phyloP scores from a whole-genome alignment of 23 red algal species.

The Agarophyton chilense region DNA sequence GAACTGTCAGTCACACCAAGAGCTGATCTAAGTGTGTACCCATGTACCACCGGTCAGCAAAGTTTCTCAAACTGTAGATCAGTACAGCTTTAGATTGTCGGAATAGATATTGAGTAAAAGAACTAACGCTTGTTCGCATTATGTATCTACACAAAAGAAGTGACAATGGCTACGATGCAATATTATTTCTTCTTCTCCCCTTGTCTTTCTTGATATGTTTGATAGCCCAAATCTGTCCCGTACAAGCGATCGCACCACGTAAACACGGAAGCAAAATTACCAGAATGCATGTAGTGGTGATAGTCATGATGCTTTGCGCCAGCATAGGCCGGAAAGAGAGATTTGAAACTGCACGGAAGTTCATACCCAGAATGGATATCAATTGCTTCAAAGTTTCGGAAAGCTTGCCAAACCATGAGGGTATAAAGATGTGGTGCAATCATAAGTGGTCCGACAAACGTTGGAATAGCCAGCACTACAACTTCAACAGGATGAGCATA shows the following conservation, averaged over 20 bases:
- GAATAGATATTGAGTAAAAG: no score
- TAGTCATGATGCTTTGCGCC: slow-evolving; percentile 95
- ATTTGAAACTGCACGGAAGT: slow-evolving; percentile 70
- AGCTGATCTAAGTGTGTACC: no score
- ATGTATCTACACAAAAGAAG: not conserved
- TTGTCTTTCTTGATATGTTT: slow-evolving; percentile 15
- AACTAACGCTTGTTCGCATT: no score
- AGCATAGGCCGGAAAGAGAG: slow-evolving; percentile 71
- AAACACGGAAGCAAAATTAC: slow-evolving; percentile 93
- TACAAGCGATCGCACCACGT: slow-evolving; percentile 78
- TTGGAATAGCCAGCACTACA: slow-evolving; percentile 81
- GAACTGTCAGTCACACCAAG: no score
- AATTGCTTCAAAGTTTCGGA: slow-evolving; percentile 90
- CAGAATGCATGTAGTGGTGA: slow-evolving; percentile 96
- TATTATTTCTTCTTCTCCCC: not conserved
- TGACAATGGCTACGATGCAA: not conserved
- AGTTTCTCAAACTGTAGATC: no score
- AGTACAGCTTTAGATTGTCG: no score
- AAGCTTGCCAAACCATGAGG: slow-evolving; percentile 82
- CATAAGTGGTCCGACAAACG: slow-evolving; percentile 80
- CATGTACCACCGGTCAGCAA: no score
- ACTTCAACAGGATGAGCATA: slow-evolving; percentile 95
- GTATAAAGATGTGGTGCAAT: slow-evolving; percentile 92
- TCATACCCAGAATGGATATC: slow-evolving; percentile 97
- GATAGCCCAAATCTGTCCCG: slow-evolving; percentile 62